These are phyloP conservation scores for Abrus precatorius DNA, from an alignment of 306 rosid species.

Conservation along the genomic window DNA sequence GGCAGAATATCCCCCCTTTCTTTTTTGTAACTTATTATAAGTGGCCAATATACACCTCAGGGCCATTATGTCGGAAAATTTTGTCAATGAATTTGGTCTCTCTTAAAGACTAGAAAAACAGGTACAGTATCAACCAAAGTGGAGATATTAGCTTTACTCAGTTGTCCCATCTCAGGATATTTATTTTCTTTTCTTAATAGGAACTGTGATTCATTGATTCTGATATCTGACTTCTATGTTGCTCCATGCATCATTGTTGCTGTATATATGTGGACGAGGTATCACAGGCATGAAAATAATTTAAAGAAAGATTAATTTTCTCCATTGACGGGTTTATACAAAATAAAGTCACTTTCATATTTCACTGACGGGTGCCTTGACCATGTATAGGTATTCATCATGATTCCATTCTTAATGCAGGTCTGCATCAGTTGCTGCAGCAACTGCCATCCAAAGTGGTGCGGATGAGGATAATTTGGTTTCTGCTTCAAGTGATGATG, in stretches of 20 bases:
- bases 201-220: not conserved
- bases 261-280: conserved; percentile 17
- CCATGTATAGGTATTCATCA: conserved; percentile 20
- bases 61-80: not conserved
- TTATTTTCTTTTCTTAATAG: conserved; percentile 14
- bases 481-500: conserved; percentile 77
- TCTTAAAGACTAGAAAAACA: conserved; percentile 21
- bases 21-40: not conserved
- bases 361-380: conserved; percentile 22
- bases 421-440: conserved; percentile 80
- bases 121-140: not conserved
- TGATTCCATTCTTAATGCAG: conserved; percentile 60
- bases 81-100: conserved; percentile 1
- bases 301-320: not conserved
- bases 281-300: conserved; percentile 41
- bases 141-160: conserved; percentile 16
- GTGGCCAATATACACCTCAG: conserved; percentile 18
- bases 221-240: conserved; percentile 21
- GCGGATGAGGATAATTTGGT: conserved; percentile 55
- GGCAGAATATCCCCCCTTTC: not conserved
- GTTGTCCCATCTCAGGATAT: not conserved
- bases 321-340: conserved; percentile 32
- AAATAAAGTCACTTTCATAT: conserved; percentile 24
- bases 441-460: conserved; percentile 65
- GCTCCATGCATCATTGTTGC: conserved; percentile 44